Evolutionary conservation across 2,329 filamentous ascomycete species (phyloP).

Genomic region (Tolypocladium sp.): DNA sequence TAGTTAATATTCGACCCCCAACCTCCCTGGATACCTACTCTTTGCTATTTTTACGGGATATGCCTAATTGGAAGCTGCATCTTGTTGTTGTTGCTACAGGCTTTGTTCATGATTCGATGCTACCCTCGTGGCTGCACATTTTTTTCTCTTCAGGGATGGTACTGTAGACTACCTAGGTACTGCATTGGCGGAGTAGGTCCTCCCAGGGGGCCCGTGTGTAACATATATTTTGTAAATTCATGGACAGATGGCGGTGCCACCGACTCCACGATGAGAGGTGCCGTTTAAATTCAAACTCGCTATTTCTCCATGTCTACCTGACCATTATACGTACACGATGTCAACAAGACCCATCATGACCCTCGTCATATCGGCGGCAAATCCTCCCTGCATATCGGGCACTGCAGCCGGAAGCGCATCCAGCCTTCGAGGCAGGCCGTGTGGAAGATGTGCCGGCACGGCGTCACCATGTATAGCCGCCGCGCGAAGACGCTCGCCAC

Average conservation of each 20-base stretch:
- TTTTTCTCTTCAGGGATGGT: not conserved
- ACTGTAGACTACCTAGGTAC: too few species aligned
- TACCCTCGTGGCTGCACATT: not conserved
- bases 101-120: not conserved
- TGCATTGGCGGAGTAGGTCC: too few species aligned
- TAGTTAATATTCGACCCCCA: too few species aligned
- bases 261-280: not conserved
- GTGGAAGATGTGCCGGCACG: constrained; percentile 94
- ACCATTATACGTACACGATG: not conserved
- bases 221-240: not conserved
- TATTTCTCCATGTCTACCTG: not conserved
- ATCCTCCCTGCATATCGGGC: constrained; percentile 87
- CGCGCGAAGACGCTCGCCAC: constrained; percentile 66
- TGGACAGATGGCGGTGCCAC: not conserved
- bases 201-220: not conserved
- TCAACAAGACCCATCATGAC: not conserved
- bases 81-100: too few species aligned
- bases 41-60: not conserved
- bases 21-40: too few species aligned
- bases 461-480: constrained; percentile 91
- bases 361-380: constrained; percentile 66
- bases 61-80: not conserved
- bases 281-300: not conserved
- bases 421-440: constrained; percentile 85
- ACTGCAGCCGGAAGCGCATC: constrained; percentile 90